Conservation (phyloP, 768 basidiomycete genomes). For the Lactarius akahatsu region DNA sequence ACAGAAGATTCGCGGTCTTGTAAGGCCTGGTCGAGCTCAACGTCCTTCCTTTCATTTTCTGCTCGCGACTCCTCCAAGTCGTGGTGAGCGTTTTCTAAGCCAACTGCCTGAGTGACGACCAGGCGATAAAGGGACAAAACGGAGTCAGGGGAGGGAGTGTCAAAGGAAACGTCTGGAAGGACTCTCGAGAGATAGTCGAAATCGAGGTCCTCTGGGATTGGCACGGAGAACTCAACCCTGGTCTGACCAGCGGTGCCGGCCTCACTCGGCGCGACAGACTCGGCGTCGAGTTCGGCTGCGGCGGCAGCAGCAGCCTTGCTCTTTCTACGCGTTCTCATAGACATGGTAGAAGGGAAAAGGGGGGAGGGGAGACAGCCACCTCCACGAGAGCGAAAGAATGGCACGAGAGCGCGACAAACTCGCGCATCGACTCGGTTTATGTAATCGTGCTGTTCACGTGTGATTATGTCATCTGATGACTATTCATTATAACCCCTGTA, state of each 20-base stretch:
- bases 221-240: conserved; percentile 40
- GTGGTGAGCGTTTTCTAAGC: conserved; percentile 53
- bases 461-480: not conserved
- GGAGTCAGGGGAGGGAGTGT: conserved; percentile 55
- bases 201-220: conserved; percentile 69
- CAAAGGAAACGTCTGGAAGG: conserved; percentile 59
- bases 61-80: conserved; percentile 73
- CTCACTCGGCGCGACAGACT: conserved; percentile 37
- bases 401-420: not conserved
- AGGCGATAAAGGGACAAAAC: conserved; percentile 63
- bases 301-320: conserved; percentile 45
- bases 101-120: conserved; percentile 54
- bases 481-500: no score
- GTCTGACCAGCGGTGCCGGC: conserved; percentile 38
- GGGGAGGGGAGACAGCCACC: conserved; percentile 6
- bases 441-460: not conserved
- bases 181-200: conserved; percentile 55
- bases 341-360: conserved; percentile 36
- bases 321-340: conserved; percentile 60
- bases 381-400: not conserved
- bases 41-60: conserved; percentile 65
- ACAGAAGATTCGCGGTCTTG: conserved; percentile 70
- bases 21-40: conserved; percentile 81
- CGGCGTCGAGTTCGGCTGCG: conserved; percentile 27
- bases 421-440: not conserved